Evolutionary conservation across 1,139 yeast genomes (phyloP).

Genomic region (Kurtzmaniella quercitrusa): DNA sequence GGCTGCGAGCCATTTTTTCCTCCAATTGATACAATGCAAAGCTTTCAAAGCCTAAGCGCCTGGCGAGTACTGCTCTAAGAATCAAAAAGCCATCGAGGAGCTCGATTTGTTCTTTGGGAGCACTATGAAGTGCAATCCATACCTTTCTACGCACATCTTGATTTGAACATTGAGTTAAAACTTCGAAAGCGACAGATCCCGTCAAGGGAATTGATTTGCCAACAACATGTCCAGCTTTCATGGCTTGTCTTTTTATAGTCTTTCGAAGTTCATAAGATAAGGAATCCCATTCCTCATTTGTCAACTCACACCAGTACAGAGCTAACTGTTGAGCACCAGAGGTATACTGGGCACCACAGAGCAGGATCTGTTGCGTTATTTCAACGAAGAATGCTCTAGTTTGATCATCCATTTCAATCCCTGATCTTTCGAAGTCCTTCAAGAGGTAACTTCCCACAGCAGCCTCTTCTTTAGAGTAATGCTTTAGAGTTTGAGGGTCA

Average conservation of each 20-base stretch:
- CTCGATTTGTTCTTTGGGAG: slow-evolving; percentile 55
- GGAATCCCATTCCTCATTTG: slow-evolving; percentile 26
- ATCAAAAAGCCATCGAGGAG: slow-evolving; percentile 57
- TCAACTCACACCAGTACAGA: slow-evolving; percentile 35
- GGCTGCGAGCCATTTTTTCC: slow-evolving; percentile 86
- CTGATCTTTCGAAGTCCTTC: slow-evolving; percentile 87
- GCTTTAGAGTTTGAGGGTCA: slow-evolving; percentile 29
- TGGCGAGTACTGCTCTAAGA: slow-evolving; percentile 69
- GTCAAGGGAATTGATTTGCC: slow-evolving; percentile 51
- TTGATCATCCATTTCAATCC: slow-evolving; percentile 73
- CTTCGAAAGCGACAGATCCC: slow-evolving; percentile 64
- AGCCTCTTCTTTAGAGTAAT: slow-evolving; percentile 65
- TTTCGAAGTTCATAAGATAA: slow-evolving; percentile 23
- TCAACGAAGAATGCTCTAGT: slow-evolving; percentile 70
- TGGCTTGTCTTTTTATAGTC: slow-evolving; percentile 26
- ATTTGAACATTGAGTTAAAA: slow-evolving; percentile 57
- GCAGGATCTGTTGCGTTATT: slow-evolving; percentile 76
- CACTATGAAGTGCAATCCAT: slow-evolving; percentile 71
- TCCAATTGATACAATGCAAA: slow-evolving; percentile 79
- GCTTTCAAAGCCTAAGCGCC: slow-evolving; percentile 65
- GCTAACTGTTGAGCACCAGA: slow-evolving; percentile 50
- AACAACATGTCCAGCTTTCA: slow-evolving; percentile 12
- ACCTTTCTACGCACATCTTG: slow-evolving; percentile 59
- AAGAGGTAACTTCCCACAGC: slow-evolving; percentile 77
- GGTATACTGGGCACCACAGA: slow-evolving; percentile 75